Evolutionary conservation across 164 flowering plant genomes (phyloP).

Genomic region (Protea cynaroides): DNA sequence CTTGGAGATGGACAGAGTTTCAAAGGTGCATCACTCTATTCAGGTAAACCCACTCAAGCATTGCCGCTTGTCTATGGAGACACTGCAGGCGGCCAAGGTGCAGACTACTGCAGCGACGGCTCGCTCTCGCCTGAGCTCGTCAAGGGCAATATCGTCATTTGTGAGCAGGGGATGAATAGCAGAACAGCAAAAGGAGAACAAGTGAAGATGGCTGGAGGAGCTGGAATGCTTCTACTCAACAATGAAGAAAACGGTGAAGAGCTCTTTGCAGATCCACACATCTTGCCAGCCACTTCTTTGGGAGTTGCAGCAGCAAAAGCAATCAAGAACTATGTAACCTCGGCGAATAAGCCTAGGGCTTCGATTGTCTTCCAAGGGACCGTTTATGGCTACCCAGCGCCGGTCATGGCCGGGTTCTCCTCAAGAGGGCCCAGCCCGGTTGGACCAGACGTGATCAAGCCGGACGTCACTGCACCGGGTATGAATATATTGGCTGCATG

Average conservation of each 20-base stretch:
- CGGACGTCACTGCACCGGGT: conserved; percentile 75
- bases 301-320: conserved; percentile 43
- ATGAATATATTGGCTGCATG: conserved; percentile 73
- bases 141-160: conserved; percentile 58
- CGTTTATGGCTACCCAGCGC: conserved; percentile 41
- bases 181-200: conserved; percentile 44
- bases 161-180: conserved; percentile 43
- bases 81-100: conserved; percentile 38
- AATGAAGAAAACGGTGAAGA: conserved; percentile 49
- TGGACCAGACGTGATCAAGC: conserved; percentile 58
- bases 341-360: conserved; percentile 30
- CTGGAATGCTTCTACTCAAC: conserved; percentile 54
- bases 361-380: conserved; percentile 46
- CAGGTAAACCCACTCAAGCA: conserved; percentile 31
- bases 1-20: conserved; percentile 48
- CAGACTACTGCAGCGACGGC: conserved; percentile 38
- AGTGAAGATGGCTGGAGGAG: conserved; percentile 60
- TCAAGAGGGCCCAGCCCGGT: conserved; percentile 56
- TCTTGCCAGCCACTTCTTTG: conserved; percentile 48
- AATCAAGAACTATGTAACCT: conserved; percentile 28
- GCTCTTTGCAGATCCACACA: conserved; percentile 48
- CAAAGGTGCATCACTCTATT: conserved; percentile 51
- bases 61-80: conserved; percentile 42
- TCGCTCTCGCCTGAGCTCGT: conserved; percentile 38
- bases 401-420: conserved; percentile 65